These are phyloP conservation scores for Zychaea mexicana DNA, from an alignment of 371 early-diverging fungal species.

Conservation along the genomic window DNA sequence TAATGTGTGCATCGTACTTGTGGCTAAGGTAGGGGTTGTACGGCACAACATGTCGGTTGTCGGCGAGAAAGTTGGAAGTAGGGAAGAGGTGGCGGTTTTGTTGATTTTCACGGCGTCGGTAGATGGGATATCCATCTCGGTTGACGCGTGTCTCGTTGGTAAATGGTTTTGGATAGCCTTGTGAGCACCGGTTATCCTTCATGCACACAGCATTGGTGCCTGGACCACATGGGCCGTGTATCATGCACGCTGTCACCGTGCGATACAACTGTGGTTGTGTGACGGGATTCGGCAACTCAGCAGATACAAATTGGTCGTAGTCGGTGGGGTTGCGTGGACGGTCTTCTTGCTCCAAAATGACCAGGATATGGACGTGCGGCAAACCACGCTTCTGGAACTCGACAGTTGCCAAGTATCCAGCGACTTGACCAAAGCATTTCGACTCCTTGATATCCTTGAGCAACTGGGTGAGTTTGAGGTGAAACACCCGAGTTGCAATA, in stretches of 20 bases:
- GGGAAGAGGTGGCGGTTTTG: background rate
- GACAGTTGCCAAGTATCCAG: background rate
- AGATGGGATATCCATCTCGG: background rate
- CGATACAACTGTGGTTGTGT: slow-evolving; percentile 19
- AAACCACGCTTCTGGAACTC: slow-evolving; percentile 35
- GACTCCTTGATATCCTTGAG: background rate
- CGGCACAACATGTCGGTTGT: background rate
- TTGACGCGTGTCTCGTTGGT: background rate
- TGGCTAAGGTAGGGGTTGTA: background rate
- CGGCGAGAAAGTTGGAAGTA: background rate
- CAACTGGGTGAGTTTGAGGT: background rate
- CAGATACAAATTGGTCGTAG: slow-evolving; percentile 26
- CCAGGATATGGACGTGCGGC: slow-evolving; percentile 30
- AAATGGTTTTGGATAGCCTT: background rate
- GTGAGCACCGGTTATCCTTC: background rate
- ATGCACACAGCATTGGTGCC: background rate
- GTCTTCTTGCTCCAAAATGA: slow-evolving; percentile 21
- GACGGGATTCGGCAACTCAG: slow-evolving; percentile 28
- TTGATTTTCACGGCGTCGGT: background rate
- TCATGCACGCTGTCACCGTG: slow-evolving; percentile 27
- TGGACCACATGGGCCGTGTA: slow-evolving; percentile 36
- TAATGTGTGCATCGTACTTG: background rate
- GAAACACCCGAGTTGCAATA: background rate
- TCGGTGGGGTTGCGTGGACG: slow-evolving; percentile 21
- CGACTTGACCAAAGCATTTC: background rate